Evolutionary conservation across 306 rosid species (phyloP).

Genomic region (Bauhinia variegata): DNA sequence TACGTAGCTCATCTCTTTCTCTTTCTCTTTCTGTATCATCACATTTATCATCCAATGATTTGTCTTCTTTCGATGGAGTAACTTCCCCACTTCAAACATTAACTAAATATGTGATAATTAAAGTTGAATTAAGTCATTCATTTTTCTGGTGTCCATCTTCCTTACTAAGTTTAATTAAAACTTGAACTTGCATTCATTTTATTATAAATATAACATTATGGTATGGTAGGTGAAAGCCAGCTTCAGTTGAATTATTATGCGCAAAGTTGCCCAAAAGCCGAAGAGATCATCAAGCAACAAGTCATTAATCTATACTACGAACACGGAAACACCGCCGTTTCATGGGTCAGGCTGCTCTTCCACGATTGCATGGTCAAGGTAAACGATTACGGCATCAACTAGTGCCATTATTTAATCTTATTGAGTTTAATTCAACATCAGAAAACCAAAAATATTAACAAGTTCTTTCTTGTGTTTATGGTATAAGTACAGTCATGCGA

Average conservation of each 20-base stretch:
- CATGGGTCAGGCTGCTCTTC: slow-evolving; percentile 67
- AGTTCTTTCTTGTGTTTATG: no score
- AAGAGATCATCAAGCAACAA: slow-evolving; percentile 55
- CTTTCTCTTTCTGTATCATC: background rate
- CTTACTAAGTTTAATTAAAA: background rate
- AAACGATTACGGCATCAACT: background rate
- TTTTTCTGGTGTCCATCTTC: no score
- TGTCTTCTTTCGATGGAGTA: no score
- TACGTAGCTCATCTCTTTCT: no score
- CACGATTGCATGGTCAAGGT: slow-evolving; percentile 64
- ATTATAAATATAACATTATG: background rate
- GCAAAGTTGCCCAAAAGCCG: slow-evolving; percentile 58
- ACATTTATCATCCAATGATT: no score
- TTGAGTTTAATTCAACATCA: no score
- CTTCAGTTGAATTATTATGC: slow-evolving; percentile 47
- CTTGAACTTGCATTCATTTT: background rate
- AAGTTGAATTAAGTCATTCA: no score
- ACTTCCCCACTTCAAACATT: no score
- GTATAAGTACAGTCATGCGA: slow-evolving; percentile 69
- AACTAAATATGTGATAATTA: no score
- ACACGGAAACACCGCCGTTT: slow-evolving; percentile 64
- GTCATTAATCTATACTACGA: slow-evolving; percentile 43
- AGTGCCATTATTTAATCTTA: no score
- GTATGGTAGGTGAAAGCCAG: slow-evolving; percentile 44
- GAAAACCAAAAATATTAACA: no score